Conservation (phyloP, 1,284 basidiomycete species). For the Serendipita sp. region DNA sequence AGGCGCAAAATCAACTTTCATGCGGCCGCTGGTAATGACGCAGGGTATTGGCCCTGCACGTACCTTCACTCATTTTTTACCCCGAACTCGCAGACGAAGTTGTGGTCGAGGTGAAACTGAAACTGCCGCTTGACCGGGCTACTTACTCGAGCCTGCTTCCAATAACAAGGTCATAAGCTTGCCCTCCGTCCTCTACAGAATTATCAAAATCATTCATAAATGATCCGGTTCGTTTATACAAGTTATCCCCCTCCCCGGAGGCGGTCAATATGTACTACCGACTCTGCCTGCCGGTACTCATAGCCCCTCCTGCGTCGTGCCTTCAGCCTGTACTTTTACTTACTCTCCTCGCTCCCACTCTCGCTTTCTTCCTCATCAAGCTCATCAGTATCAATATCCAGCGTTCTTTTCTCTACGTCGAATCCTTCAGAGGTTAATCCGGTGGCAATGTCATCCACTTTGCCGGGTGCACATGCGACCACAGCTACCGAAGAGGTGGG, state of each 20-base stretch:
- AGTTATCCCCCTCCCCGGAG: background rate
- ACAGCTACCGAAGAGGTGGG: conserved; percentile 64
- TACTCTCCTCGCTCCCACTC: conserved; percentile 10
- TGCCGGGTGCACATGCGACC: conserved; percentile 70
- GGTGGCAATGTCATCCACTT: conserved; percentile 53
- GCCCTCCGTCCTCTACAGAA: too few species aligned
- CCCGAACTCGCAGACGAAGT: background rate
- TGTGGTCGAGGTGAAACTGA: too few species aligned
- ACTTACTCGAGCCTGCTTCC: too few species aligned
- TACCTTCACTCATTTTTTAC: conserved; percentile 2
- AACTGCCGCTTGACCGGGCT: too few species aligned
- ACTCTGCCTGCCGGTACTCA: background rate
- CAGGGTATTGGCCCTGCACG: background rate
- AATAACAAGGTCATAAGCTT: too few species aligned
- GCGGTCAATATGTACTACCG: background rate
- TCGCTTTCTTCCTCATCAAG: conserved; percentile 24
- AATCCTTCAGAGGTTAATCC: conserved; percentile 61
- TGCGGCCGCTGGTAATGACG: conserved; percentile 1
- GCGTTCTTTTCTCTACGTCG: conserved; percentile 55
- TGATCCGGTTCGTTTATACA: background rate
- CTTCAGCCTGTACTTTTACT: too few species aligned
- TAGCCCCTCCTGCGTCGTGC: background rate
- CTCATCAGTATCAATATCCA: conserved; percentile 51
- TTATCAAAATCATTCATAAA: too few species aligned
- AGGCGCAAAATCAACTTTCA: background rate